Percentiles rank a stretch among this genome's conserved stretches.
Conservation (phyloP, 805 yeast species). For the Metschnikowia anglica region DNA sequence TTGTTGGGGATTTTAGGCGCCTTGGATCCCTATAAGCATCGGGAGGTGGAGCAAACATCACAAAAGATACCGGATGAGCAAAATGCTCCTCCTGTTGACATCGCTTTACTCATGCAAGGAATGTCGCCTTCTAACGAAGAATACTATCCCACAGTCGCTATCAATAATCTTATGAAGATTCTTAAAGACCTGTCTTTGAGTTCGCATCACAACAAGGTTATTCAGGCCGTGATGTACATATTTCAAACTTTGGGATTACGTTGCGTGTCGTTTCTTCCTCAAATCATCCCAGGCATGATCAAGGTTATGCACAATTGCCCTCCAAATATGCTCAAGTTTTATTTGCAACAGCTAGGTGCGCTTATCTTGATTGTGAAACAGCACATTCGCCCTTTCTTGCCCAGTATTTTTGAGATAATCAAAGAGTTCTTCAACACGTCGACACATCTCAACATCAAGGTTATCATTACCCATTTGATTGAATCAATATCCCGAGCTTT, state of each 20-base stretch:
- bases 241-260: conserved; percentile 85
- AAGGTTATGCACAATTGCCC: conserved; percentile 82
- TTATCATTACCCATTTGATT: conserved; percentile 72
- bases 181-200: conserved; percentile 82
- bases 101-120: conserved; percentile 87
- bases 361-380: conserved; percentile 81
- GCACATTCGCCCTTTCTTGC: conserved; percentile 81
- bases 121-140: conserved; percentile 91
- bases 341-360: conserved; percentile 83
- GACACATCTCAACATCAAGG: conserved; percentile 59
- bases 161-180: conserved; percentile 78
- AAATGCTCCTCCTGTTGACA: conserved; percentile 86
- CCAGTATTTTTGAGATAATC: conserved; percentile 70
- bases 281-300: conserved; percentile 84
- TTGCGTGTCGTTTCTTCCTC: conserved; percentile 85
- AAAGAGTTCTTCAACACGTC: conserved; percentile 62
- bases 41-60: conserved; percentile 79
- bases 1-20: conserved; percentile 94
- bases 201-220: conserved; percentile 84
- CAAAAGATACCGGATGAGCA: conserved; percentile 62
- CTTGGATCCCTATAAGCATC: conserved; percentile 90
- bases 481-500: conserved; percentile 83
- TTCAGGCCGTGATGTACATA: conserved; percentile 91
- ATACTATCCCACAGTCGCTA: conserved; percentile 93
- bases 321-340: conserved; percentile 75